A percentile compares a stretch with the other conserved stretches of the same genome.
Conservation (phyloP, 768 basidiomycete genomes). For the Tremella fuciformis region DNA sequence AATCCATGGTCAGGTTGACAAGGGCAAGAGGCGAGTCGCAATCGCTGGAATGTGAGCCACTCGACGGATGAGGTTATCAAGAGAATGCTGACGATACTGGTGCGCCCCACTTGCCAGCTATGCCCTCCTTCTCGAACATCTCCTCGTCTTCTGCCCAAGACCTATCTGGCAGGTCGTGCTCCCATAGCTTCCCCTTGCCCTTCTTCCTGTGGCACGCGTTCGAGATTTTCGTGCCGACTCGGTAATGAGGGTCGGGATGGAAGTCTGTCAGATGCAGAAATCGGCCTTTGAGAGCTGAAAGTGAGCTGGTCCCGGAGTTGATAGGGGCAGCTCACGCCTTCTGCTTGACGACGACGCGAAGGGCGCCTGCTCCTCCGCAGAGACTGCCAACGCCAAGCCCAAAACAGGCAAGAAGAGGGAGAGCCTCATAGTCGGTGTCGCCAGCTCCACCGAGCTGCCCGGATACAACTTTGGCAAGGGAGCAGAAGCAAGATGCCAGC, state of each 20-base stretch:
- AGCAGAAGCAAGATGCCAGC: no score
- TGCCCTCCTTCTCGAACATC: constrained; percentile 10
- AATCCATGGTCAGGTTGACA: constrained; percentile 79
- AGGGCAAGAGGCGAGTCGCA: constrained; percentile 75
- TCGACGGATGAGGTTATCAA: background rate
- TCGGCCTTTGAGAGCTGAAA: constrained; percentile 42
- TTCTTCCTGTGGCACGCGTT: constrained; percentile 45
- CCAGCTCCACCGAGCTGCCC: no score
- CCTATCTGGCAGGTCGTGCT: background rate
- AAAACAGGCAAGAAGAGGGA: no score
- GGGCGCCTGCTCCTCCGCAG: background rate
- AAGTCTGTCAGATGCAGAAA: constrained; percentile 52
- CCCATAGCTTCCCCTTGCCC: constrained; percentile 22
- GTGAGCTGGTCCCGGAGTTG: background rate
- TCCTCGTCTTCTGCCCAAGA: constrained; percentile 16
- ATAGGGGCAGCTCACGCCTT: background rate
- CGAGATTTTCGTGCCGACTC: constrained; percentile 38
- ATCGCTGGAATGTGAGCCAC: constrained; percentile 29
- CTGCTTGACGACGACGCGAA: background rate
- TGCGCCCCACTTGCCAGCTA: constrained; percentile 48
- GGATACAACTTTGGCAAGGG: no score
- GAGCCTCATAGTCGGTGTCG: no score
- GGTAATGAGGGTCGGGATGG: constrained; percentile 50
- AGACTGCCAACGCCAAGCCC: no score
- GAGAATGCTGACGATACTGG: constrained; percentile 43